Percentiles rank a stretch among this genome's conserved stretches.
These are phyloP conservation scores for Pinus albicaulis DNA, from an alignment of 75 land plant species.

Conservation along the genomic window DNA sequence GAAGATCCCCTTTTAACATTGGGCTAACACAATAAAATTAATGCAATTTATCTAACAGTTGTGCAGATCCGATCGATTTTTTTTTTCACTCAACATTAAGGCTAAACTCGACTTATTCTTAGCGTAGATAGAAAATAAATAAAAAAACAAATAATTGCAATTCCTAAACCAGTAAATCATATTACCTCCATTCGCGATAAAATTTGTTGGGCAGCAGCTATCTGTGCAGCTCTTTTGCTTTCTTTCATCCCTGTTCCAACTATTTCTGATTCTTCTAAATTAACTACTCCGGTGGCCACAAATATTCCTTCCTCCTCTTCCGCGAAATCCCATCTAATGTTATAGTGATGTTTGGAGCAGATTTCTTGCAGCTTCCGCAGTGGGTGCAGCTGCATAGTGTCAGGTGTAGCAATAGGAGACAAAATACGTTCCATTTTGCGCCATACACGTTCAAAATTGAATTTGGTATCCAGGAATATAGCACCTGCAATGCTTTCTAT, in stretches of 20 bases:
- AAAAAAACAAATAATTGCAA: no score
- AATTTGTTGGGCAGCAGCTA: constrained; percentile 23
- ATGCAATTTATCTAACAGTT: no score
- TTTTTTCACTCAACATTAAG: no score
- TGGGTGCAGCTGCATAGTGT: constrained; percentile 36
- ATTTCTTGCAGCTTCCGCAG: constrained; percentile 36
- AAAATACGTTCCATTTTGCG: constrained; percentile 32
- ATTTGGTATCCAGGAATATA: constrained; percentile 35
- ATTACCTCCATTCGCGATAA: not conserved
- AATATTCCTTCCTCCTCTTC: constrained; percentile 6
- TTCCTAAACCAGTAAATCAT: not conserved
- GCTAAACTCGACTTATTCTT: no score
- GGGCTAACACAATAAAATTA: no score
- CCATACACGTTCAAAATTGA: constrained; percentile 38
- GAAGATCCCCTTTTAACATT: no score
- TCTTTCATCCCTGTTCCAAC: not conserved
- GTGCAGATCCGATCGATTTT: no score
- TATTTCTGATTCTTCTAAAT: constrained; percentile 5
- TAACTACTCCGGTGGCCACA: constrained; percentile 14
- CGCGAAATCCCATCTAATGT: constrained; percentile 2
- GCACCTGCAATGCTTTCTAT: constrained; percentile 59
- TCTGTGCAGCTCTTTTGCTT: constrained; percentile 19
- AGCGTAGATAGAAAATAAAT: no score
- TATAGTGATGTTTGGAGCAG: constrained; percentile 13
- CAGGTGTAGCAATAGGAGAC: constrained; percentile 43